Percentiles rank a stretch among this genome's conserved stretches.
Conservation (phyloP, 2,329 filamentous ascomycete species). For the Arthroderma sp. region DNA sequence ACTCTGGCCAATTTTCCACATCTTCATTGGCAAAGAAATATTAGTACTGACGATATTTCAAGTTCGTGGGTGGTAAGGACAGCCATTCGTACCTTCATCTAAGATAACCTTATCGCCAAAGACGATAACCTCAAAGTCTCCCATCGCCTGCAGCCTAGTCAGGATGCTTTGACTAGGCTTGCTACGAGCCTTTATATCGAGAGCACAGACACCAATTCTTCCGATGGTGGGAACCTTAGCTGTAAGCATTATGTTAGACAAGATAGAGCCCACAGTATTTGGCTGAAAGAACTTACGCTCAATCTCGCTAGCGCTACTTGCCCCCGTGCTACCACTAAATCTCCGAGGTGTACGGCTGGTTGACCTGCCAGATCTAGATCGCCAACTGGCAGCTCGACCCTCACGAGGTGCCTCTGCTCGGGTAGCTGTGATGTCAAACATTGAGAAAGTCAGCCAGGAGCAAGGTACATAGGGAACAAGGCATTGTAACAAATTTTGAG, state of each 20-base stretch:
- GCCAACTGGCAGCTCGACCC: conserved; percentile 8
- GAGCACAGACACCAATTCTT: conserved; percentile 80
- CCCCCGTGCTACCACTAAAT: conserved; percentile 68
- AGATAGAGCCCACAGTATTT: conserved; percentile 8
- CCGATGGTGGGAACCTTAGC: conserved; percentile 34
- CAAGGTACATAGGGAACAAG: too few relatives aligned
- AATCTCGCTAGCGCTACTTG: conserved; percentile 57
- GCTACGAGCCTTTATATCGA: conserved; percentile 91
- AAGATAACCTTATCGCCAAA: conserved; percentile 98
- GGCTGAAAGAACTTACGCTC: conserved; percentile 34
- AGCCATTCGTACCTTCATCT: conserved; percentile 53
- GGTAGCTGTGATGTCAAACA: too few relatives aligned
- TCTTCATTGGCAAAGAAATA: conserved; percentile 32
- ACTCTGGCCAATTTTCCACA: conserved; percentile 90
- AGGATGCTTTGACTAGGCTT: conserved; percentile 95
- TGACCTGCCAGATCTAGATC: conserved; percentile 33
- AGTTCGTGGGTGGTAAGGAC: conserved; percentile 1
- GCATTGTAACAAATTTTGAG: too few relatives aligned
- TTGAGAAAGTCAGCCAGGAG: too few relatives aligned
- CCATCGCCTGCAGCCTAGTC: conserved; percentile 76
- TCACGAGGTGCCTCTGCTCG: too few relatives aligned
- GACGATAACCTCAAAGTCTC: conserved; percentile 91
- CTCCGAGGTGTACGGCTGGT: conserved; percentile 59
- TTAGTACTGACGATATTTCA: not conserved
- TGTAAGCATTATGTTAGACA: not conserved